Conservation (phyloP, 108 stramenopile species). For the Thalassiosira profunda region DNA sequence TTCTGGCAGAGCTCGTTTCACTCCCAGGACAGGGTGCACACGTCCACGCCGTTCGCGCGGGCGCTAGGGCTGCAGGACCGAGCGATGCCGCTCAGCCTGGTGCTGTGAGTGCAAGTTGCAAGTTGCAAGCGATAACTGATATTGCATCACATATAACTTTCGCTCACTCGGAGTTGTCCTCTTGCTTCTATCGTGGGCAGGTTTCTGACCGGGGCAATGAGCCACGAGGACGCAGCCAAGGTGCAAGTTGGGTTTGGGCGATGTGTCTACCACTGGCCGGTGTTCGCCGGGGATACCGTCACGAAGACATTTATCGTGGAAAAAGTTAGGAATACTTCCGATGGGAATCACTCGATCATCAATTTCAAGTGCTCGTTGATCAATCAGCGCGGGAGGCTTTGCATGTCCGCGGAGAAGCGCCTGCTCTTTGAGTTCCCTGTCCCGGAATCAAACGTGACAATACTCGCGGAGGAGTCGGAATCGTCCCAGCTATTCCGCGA, state of each 20-base stretch:
- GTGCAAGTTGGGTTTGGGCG: constrained; percentile 85
- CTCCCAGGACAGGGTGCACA: constrained; percentile 87
- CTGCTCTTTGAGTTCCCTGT: constrained; percentile 87
- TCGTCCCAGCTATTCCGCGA: constrained; percentile 64
- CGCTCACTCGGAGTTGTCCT: no score
- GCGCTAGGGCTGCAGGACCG: constrained; percentile 85
- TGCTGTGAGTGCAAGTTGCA: constrained; percentile 41
- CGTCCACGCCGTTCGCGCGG: constrained; percentile 88
- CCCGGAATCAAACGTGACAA: constrained; percentile 61
- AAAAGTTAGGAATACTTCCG: constrained; percentile 73
- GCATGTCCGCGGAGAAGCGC: constrained; percentile 86
- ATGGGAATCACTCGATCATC: constrained; percentile 77
- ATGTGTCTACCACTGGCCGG: constrained; percentile 85
- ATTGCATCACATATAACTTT: no score
- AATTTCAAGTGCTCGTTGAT: constrained; percentile 78
- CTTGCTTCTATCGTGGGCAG: no score
- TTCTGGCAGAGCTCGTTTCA: constrained; percentile 91
- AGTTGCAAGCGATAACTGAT: no score
- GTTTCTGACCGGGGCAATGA: constrained; percentile 82
- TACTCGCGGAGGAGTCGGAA: constrained; percentile 21
- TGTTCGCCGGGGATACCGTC: constrained; percentile 89
- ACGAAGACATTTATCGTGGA: constrained; percentile 77
- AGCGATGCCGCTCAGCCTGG: constrained; percentile 75
- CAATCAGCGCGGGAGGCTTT: constrained; percentile 84
- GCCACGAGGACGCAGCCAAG: constrained; percentile 88